These are phyloP conservation scores for Globisporangium alternatum DNA, from an alignment of 352 stramenopile genomes.

Conservation along the genomic window DNA sequence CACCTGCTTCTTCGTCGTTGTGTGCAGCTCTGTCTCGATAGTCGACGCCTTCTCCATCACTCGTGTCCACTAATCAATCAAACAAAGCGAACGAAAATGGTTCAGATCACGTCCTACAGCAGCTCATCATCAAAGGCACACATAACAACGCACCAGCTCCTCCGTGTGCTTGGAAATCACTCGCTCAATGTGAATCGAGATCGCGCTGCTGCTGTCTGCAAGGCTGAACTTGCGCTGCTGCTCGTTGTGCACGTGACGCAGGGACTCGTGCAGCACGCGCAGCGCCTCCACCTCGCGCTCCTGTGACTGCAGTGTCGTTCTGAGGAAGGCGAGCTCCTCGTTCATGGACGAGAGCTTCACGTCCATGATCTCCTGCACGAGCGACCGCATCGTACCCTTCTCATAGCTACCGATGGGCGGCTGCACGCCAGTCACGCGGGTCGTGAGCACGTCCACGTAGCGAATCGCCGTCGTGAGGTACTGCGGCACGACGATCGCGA, in stretches of 20 bases:
- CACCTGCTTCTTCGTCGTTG: slow-evolving; percentile 28
- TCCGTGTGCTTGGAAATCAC: slow-evolving; percentile 61
- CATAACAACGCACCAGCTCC: slow-evolving; percentile 39
- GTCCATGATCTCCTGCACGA: slow-evolving; percentile 71
- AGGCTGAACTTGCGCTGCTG: slow-evolving; percentile 60
- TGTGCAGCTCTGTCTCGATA: slow-evolving; percentile 30
- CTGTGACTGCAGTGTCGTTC: slow-evolving; percentile 48
- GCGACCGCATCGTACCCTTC: slow-evolving; percentile 52
- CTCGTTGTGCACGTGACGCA: slow-evolving; percentile 56
- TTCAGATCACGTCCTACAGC: not conserved
- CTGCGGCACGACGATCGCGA: slow-evolving; percentile 67
- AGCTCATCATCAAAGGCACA: not conserved
- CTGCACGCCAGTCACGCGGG: slow-evolving; percentile 26
- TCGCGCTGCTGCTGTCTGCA: slow-evolving; percentile 41
- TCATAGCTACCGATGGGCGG: slow-evolving; percentile 32
- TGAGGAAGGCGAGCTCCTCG: slow-evolving; percentile 46
- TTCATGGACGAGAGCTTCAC: slow-evolving; percentile 58
- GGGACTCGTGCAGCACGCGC: slow-evolving; percentile 48
- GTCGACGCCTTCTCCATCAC: slow-evolving; percentile 39
- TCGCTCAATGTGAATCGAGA: slow-evolving; percentile 71
- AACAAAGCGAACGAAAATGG: slow-evolving; percentile 6
- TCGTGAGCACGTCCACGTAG: slow-evolving; percentile 66
- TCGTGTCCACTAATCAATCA: slow-evolving; percentile 41
- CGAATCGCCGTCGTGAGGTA: slow-evolving; percentile 66
- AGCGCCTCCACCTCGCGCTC: slow-evolving; percentile 62